Percentiles rank a stretch among this genome's conserved stretches.
These are phyloP conservation scores for Alternaria triticina DNA, from an alignment of 2,329 filamentous ascomycete genomes.

Conservation along the genomic window DNA sequence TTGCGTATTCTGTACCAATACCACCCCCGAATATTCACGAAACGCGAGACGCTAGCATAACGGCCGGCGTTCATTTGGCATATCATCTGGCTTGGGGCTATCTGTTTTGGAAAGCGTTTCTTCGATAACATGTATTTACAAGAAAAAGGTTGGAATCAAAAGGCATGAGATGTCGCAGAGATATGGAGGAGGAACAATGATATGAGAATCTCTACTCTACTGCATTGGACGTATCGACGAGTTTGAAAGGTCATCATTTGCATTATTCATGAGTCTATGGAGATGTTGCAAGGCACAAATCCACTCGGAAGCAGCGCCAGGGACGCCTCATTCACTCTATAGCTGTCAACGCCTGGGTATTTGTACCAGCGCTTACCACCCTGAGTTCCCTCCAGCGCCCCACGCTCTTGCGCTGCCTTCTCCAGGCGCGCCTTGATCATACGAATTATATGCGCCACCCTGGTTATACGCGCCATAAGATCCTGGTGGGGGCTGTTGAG, in stretches of 20 bases:
- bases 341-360: neutral
- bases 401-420: constrained; percentile 35
- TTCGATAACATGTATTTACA: constrained; percentile 25
- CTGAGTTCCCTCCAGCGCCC: constrained; percentile 38
- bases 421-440: constrained; percentile 23
- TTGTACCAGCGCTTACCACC: constrained; percentile 23
- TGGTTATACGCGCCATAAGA: constrained; percentile 30
- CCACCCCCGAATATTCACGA: constrained; percentile 12
- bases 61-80: constrained; percentile 38
- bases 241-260: neutral
- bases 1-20: constrained; percentile 38
- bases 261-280: constrained; percentile 7
- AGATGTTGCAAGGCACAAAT: neutral
- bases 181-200: constrained; percentile 12
- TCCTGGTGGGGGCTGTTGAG: constrained; percentile 21
- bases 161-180: neutral
- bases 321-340: neutral
- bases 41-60: constrained; percentile 36
- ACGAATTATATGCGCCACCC: constrained; percentile 25
- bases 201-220: constrained; percentile 29
- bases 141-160: constrained; percentile 5
- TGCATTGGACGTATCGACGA: neutral
- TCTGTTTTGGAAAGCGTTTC: constrained; percentile 21
- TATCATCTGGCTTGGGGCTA: constrained; percentile 24
- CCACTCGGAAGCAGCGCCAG: neutral